Percentiles rank a stretch among this genome's conserved stretches.
These are phyloP conservation scores for Triticum dicoccoides DNA, from an alignment of 176 grass and related monocot genomes.

Conservation along the genomic window DNA sequence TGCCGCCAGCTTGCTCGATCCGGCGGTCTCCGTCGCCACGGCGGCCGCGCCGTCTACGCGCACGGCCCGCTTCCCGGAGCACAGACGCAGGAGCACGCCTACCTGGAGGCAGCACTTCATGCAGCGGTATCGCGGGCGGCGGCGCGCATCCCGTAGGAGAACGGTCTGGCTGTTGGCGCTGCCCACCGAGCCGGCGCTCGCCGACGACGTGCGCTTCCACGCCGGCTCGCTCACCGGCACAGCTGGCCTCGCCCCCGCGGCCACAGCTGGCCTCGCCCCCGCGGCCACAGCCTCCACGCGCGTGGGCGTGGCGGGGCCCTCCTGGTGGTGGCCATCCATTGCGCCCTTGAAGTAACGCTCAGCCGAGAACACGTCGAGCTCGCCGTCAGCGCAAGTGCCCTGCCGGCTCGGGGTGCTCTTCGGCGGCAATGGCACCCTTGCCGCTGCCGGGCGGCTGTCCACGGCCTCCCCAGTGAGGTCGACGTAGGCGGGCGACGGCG, in stretches of 20 bases:
- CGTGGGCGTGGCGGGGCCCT: neutral
- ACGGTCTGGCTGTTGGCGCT: constrained; percentile 52
- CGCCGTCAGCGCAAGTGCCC: constrained; percentile 48
- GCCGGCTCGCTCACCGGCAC: constrained; percentile 4
- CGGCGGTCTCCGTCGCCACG: neutral
- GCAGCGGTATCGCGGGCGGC: neutral
- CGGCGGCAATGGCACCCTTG: neutral
- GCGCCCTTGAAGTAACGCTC: constrained; percentile 68
- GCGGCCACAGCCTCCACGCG: neutral
- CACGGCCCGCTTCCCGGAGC: constrained; percentile 51
- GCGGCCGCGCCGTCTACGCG: constrained; percentile 31
- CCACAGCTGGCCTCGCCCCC: neutral
- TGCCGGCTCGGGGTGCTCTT: constrained; percentile 19
- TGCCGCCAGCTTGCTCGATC: neutral
- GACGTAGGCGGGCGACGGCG: constrained; percentile 40
- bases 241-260: neutral
- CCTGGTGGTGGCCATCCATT: constrained; percentile 19
- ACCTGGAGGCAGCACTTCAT: constrained; percentile 47
- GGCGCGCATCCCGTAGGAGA: constrained; percentile 33
- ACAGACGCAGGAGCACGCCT: constrained; percentile 48
- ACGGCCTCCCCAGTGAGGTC: constrained; percentile 11
- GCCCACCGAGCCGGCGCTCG: constrained; percentile 31
- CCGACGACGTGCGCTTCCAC: constrained; percentile 11
- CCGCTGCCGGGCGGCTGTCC: neutral
- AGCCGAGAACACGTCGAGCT: constrained; percentile 78